phyloP scores from a whole-genome alignment of 768 basidiomycete species.

The Panellus pusillus region DNA sequence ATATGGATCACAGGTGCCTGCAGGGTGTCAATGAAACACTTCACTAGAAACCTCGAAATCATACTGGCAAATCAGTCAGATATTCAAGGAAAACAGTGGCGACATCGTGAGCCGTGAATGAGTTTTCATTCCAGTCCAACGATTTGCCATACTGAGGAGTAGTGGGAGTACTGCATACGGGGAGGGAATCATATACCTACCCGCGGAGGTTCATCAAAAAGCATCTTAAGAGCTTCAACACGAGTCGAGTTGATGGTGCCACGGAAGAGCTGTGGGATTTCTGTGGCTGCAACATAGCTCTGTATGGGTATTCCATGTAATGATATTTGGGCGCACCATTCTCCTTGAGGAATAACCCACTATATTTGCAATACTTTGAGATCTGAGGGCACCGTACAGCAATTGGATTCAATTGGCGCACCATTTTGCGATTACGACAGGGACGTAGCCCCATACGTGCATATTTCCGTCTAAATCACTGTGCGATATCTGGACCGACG shows the following conservation, averaged over 20 bases:
- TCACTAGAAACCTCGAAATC: too few relatives aligned
- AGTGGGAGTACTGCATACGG: too few relatives aligned
- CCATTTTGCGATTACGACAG: conserved; percentile 98
- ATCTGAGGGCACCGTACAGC: too few relatives aligned
- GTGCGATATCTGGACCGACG: conserved; percentile 90
- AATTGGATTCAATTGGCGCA: too few relatives aligned
- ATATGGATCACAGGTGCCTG: conserved; percentile 95
- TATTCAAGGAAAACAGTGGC: conserved; percentile 95
- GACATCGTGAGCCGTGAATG: conserved; percentile 95
- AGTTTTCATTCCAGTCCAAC: conserved; percentile 84
- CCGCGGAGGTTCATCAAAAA: conserved; percentile 86
- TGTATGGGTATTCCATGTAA: not conserved
- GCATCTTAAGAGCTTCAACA: conserved; percentile 91
- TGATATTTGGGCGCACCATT: conserved; percentile 53
- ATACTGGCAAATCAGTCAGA: conserved; percentile 93
- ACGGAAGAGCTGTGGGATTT: conserved; percentile 93
- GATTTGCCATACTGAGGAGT: conserved; percentile 82
- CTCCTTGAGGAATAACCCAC: conserved; percentile 93
- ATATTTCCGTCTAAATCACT: conserved; percentile 88
- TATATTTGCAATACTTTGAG: too few relatives aligned
- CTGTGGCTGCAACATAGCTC: conserved; percentile 60
- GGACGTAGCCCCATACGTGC: too few relatives aligned
- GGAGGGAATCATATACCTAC: conserved; percentile 45
- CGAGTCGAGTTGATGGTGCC: conserved; percentile 85
- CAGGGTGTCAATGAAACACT: conserved; percentile 2